Base-by-base conservation (phyloP, 108 stramenopile species). In the Nitzschia putrida region DNA sequence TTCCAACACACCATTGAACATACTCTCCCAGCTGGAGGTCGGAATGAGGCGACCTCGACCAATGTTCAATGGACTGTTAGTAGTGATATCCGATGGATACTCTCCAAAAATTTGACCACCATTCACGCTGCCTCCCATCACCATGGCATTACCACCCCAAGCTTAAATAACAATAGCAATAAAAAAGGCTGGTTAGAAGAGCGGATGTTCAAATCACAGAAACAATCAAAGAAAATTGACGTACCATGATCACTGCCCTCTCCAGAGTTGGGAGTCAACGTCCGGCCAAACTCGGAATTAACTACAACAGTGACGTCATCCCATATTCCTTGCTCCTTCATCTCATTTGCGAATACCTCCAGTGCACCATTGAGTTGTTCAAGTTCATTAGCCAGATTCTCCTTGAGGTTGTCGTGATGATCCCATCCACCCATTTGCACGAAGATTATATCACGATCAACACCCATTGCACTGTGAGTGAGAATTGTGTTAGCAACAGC, bases 341-440 rank as follows among this genome's bases (percentile, higher is more conserved):
- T 47, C 23, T 50, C 9, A 18, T 47, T 64, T 24, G 0, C 0
- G 34, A 26, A 41, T 38, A 44, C 3, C 13, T 41, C 42, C 8
- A 63, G 0, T 34, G 45, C 43, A 24, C 21, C 47, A 49, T 16
- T 12, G 42, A 64, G 43, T 25, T 20, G 24, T 24, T n/a, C 23
- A 25, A 26, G 23, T 43, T 21, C 22, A 23, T n/a, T 16, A 25
- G 61, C 8, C 44, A 80, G 53, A 66, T 58, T 61, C 21, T n/a
- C 24, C 56, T 66, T 69, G 20, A 61, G 21, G 3, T 44, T 21
- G 1, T 51, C 20, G 55, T 91, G 90, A 56, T 80, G 80, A 68
- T 91, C 90, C 65, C 74, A 91, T n/a, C 88, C 86, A 26, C 86
- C 86, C 45, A 77, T 70, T 54, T 61, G 23, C 14, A 86, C 68